Percentiles rank a stretch among this genome's conserved stretches.
Evolutionary conservation across 768 basidiomycete species (phyloP).

Genomic region (Psilocybe cubensis): DNA sequence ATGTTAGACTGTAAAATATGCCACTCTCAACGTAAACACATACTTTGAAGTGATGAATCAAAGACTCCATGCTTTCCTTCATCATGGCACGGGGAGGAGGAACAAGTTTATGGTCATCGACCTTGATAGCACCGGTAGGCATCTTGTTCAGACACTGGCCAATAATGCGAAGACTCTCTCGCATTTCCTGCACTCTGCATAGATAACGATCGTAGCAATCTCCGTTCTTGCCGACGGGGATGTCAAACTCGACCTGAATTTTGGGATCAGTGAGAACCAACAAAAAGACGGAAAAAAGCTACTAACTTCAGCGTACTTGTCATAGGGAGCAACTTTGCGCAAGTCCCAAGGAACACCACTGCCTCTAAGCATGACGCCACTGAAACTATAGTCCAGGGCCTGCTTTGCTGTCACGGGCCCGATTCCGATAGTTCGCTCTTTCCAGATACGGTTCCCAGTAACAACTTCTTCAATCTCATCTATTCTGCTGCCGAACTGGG

Average conservation of each 20-base stretch:
- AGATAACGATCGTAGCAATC: conserved; percentile 99
- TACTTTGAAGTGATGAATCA: conserved; percentile 99
- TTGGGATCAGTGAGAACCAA: neutral
- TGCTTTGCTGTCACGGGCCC: conserved; percentile 91
- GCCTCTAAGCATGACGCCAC: conserved; percentile 95
- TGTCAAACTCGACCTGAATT: conserved; percentile 88
- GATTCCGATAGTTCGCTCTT: conserved; percentile 88
- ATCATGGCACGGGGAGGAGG: conserved; percentile 96
- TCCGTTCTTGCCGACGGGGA: conserved; percentile 96
- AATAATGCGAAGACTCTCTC: conserved; percentile 91
- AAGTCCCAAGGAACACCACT: conserved; percentile 96
- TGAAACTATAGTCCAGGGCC: conserved; percentile 91
- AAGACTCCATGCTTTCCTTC: conserved; percentile 99
- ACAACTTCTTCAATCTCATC: conserved; percentile 99
- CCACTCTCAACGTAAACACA: neutral
- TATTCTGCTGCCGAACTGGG: conserved; percentile 87
- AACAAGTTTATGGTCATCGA: conserved; percentile 97
- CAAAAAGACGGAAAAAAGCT: neutral
- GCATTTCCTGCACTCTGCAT: conserved; percentile 98
- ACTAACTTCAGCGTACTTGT: conserved; percentile 90
- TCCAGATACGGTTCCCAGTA: conserved; percentile 98
- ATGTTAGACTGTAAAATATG: neutral
- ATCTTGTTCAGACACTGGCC: conserved; percentile 97
- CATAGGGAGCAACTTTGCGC: conserved; percentile 89
- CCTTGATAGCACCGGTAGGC: conserved; percentile 87